Conservation (phyloP, 441 rosid species). For the Adansonia gregorii region DNA sequence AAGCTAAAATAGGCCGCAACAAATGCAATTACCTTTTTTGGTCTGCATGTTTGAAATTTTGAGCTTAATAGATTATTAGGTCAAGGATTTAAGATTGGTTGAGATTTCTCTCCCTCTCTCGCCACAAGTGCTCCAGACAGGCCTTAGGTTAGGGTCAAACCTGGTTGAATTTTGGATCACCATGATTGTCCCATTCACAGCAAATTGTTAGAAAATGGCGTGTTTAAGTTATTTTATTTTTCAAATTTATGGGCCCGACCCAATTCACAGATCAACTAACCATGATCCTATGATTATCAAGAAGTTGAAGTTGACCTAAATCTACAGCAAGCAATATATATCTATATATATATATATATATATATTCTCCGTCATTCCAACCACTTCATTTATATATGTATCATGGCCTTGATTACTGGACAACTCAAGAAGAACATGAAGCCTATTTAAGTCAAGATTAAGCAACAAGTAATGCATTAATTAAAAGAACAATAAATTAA, state of each 20-base stretch:
- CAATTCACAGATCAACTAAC: constrained; percentile 51
- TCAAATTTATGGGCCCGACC: constrained; percentile 38
- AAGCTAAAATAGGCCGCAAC: constrained; percentile 14
- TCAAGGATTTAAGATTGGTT: constrained; percentile 2
- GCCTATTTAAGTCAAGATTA: neutral
- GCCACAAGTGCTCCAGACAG: constrained; percentile 18
- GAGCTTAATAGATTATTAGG: constrained; percentile 29
- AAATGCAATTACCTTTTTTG: constrained; percentile 16
- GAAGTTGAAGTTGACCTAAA: constrained; percentile 21
- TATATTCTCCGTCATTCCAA: constrained; percentile 3
- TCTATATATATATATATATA: neutral
- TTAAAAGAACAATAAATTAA: neutral
- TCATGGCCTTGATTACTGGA: neutral
- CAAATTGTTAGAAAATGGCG: neutral
- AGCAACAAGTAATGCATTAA: neutral
- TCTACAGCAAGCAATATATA: neutral
- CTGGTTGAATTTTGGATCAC: constrained; percentile 29
- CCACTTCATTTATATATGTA: neutral
- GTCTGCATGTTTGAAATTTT: constrained; percentile 18
- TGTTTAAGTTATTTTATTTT: neutral
- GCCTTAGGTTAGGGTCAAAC: constrained; percentile 27
- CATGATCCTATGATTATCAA: constrained; percentile 29
- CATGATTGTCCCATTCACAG: constrained; percentile 29
- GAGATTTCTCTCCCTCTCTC: constrained; percentile 24
- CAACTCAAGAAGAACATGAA: constrained; percentile 1